Conservation (phyloP, 257 asterid species). For the Solanum bulbocastanum region DNA sequence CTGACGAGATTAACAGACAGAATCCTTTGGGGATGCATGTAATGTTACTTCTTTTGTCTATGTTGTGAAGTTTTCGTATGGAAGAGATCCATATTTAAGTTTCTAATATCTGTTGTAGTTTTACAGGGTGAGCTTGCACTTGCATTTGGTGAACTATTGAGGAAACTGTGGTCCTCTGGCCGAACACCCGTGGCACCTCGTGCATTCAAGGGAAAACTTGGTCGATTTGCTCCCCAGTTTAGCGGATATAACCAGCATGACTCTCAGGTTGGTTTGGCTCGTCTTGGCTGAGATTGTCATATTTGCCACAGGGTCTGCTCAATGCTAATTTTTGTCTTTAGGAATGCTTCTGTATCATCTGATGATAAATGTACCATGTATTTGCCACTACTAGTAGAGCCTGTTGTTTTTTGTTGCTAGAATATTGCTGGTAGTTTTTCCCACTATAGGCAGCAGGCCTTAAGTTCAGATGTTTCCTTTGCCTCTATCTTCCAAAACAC, state of each 20-base stretch:
- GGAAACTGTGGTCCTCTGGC: conserved; percentile 97
- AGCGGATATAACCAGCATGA: conserved; percentile 99
- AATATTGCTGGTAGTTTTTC: not conserved
- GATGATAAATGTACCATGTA: not conserved
- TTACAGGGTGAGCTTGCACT: conserved; percentile 97
- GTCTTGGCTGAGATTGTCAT: not conserved
- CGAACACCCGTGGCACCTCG: conserved; percentile 83
- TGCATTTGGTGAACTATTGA: conserved; percentile 84
- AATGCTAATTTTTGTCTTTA: not conserved
- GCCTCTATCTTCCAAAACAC: not conserved
- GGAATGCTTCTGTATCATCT: not conserved
- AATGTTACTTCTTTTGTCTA: conserved; percentile 22
- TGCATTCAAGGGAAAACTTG: conserved; percentile 79
- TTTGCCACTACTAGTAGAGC: not conserved
- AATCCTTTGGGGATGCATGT: conserved; percentile 95
- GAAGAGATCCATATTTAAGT: not conserved
- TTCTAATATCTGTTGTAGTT: conserved; percentile 16
- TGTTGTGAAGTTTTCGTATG: conserved; percentile 1
- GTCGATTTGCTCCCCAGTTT: conserved; percentile 98
- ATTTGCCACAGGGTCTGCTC: not conserved
- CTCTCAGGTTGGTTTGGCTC: conserved; percentile 55
- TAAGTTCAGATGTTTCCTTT: not conserved
- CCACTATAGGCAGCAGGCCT: not conserved
- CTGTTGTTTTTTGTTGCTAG: not conserved
- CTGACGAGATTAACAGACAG: conserved; percentile 70